These are phyloP conservation scores for Rhodotorula sp. DNA, from an alignment of 1,284 basidiomycete genomes.

Conservation along the genomic window DNA sequence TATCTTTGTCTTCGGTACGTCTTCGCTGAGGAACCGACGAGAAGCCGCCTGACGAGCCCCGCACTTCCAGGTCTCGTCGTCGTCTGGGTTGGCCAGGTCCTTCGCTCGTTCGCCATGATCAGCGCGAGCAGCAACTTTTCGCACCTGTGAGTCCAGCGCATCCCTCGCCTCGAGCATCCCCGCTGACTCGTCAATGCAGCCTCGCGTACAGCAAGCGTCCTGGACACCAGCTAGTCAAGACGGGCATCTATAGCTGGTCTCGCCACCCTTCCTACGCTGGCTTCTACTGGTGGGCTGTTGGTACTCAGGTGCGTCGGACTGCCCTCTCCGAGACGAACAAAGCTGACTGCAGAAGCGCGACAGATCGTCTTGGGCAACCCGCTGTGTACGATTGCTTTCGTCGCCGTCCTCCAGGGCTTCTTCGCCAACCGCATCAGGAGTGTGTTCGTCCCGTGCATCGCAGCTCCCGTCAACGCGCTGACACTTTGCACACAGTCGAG, in stretches of 20 bases:
- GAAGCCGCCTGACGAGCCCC: background rate
- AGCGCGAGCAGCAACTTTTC: conserved; percentile 91
- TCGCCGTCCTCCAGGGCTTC: conserved; percentile 74
- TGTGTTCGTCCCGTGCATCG: conserved; percentile 51
- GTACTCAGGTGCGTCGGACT: conserved; percentile 55
- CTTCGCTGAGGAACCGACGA: background rate
- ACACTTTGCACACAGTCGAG: conserved; percentile 58
- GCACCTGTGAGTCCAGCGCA: conserved; percentile 56
- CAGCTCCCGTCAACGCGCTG: too few species aligned
- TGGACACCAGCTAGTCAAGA: conserved; percentile 68
- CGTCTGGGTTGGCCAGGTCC: conserved; percentile 67
- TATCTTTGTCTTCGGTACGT: conserved; percentile 37
- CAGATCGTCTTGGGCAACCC: conserved; percentile 91
- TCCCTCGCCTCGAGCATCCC: accelerated
- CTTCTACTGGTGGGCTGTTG: conserved; percentile 97
- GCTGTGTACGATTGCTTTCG: conserved; percentile 58
- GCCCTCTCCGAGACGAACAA: too few species aligned
- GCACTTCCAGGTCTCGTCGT: conserved; percentile 59
- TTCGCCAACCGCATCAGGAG: conserved; percentile 77
- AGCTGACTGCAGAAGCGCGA: background rate
- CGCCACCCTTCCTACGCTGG: conserved; percentile 96
- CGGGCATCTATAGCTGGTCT: conserved; percentile 79
- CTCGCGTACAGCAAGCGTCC: conserved; percentile 71
- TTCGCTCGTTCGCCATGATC: conserved; percentile 91
- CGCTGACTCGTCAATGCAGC: background rate